Conservation (phyloP, 1,284 basidiomycete species). For the Microbotryomycetes sp. region DNA sequence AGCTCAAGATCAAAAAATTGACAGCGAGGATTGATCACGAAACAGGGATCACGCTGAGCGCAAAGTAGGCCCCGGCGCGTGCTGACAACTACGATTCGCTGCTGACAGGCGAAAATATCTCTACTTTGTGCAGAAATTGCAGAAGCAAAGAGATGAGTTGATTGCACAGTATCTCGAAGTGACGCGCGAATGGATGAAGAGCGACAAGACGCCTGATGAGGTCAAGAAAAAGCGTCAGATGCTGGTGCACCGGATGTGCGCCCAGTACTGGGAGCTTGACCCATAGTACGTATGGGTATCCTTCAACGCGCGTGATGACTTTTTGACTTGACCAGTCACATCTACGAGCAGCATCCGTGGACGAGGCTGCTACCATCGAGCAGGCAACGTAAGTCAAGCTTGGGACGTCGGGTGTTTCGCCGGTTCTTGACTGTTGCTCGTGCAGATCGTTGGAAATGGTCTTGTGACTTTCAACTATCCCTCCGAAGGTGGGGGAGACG, state of each 20-base stretch:
- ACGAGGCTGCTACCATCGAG: slow-evolving; percentile 37
- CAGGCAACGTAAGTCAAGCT: not conserved
- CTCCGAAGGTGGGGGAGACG: slow-evolving; percentile 15
- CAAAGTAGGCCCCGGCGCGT: slow-evolving; percentile 16
- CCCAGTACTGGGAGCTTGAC: slow-evolving; percentile 41
- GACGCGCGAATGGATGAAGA: slow-evolving; percentile 40
- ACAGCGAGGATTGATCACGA: no score
- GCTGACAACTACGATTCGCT: no score
- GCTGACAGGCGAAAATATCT: not conserved
- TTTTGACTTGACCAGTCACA: not conserved
- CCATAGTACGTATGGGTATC: slow-evolving; percentile 26
- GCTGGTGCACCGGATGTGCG: slow-evolving; percentile 40
- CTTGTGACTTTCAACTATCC: slow-evolving; percentile 33
- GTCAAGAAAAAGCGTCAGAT: slow-evolving; percentile 36
- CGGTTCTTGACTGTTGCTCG: not conserved
- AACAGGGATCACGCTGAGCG: slow-evolving; percentile 37
- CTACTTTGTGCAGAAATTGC: slow-evolving; percentile 20
- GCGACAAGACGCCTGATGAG: slow-evolving; percentile 29
- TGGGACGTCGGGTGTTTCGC: no score
- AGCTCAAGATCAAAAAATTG: no score
- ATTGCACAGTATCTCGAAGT: slow-evolving; percentile 39
- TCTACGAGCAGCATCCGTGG: slow-evolving; percentile 36
- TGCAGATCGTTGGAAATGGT: slow-evolving; percentile 38
- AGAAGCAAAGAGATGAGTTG: slow-evolving; percentile 37
- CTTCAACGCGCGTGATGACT: not conserved